Evolutionary conservation across 2,329 filamentous ascomycete genomes (phyloP), one percentile per base, ranked within the genome.

Genomic region (Colletotrichum sublineola): DNA sequence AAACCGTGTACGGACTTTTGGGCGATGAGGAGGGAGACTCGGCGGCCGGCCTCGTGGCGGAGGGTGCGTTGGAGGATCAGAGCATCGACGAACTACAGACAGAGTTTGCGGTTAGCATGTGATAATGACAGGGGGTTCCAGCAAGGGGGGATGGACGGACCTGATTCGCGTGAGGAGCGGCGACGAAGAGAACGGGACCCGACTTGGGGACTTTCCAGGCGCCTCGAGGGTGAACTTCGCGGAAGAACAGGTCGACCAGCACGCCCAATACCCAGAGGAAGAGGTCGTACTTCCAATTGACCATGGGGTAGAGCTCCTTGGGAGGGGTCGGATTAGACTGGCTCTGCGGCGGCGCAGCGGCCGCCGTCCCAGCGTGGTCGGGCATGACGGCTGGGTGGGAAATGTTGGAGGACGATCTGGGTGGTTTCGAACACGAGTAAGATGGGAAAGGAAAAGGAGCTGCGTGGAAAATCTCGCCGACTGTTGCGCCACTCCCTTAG

Each of bases 1-100:
- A 98, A 97, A 80, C 96, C 91, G 78, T 94, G 91, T 84, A 98
- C 97, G 2, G 95, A 98, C 81, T 98, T 98, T 77, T 97, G 95
- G 31, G 96, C 96, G 74, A 97, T 96, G 62, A 99, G 89, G 79
- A 97, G 95, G 64, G 95, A 94, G 71, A 97, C 94, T 66, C 96
- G 94, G 76, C 96, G 93, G 76, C 93, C 91, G 67, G 95, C 93
- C 84, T 98, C 95, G 79, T 90, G 92, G 75, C 94, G 93, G 70
- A 98, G 90, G 18, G 95, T 94, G 75, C 95, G 92, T 90, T 97
- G 97, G 64, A 99, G 89, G 76, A 98, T 93, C 63, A 99, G 88
- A 66, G 95, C 96, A 79, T 99, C 96, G 79, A 98, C 95, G 77
- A 99, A 99, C 92, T 97, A 65, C 38, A 58, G 50, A 65, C 38